phyloP scores from a whole-genome alignment of 345 rosid genomes.

The Salix viminalis region DNA sequence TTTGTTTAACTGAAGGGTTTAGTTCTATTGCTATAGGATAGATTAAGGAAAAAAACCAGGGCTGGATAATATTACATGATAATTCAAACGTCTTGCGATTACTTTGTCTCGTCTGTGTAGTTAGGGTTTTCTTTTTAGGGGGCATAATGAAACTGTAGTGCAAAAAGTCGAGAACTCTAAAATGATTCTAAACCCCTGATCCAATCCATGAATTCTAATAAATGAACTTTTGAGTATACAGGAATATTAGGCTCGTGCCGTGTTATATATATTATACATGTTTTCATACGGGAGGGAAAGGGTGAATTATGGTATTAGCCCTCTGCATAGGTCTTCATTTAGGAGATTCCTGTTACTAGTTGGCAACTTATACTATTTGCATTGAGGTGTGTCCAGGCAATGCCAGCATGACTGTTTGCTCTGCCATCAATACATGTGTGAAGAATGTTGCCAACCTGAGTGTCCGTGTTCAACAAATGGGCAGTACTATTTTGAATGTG shows the following conservation, averaged over 20 bases:
- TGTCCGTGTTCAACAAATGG: slow-evolving; percentile 30
- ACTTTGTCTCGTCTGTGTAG: not conserved
- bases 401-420: slow-evolving; percentile 48
- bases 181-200: not conserved
- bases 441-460: slow-evolving; percentile 46
- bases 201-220: not conserved
- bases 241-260: not conserved
- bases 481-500: slow-evolving; percentile 33
- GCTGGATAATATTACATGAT: not conserved
- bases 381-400: slow-evolving; percentile 27
- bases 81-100: not conserved
- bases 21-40: not conserved
- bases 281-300: not conserved
- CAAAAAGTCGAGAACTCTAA: not conserved
- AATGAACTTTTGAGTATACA: not conserved
- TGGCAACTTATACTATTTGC: not conserved
- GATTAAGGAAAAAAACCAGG: not conserved
- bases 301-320: not conserved
- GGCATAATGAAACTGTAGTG: not conserved
- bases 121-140: not conserved
- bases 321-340: not conserved
- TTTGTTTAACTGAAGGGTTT: not conserved
- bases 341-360: not conserved
- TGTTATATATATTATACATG: not conserved
- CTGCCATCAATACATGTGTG: slow-evolving; percentile 50